phyloP scores from a whole-genome alignment of 768 basidiomycete species.

The Naganishia vaughanmartiniae region DNA sequence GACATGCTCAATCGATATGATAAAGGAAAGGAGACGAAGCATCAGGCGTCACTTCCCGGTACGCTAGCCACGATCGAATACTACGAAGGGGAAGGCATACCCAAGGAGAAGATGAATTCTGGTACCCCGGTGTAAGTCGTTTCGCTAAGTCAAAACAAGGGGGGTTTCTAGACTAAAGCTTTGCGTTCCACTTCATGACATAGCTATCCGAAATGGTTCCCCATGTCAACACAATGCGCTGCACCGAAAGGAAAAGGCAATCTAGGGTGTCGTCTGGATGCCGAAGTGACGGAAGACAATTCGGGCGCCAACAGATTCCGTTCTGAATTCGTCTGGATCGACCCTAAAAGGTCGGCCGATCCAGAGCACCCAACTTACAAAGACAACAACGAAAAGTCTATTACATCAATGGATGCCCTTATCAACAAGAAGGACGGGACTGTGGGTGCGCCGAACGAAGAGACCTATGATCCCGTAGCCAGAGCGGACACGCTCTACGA shows the following conservation, averaged over 20 bases:
- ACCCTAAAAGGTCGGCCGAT: too few species aligned
- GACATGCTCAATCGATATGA: constrained; percentile 1
- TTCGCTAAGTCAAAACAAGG: not conserved
- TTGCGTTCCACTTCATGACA: not conserved
- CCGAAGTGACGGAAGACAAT: not conserved
- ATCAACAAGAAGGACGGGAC: not conserved
- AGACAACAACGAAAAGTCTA: too few species aligned
- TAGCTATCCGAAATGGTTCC: constrained; percentile 4
- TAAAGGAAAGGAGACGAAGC: not conserved
- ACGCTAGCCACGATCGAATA: not conserved
- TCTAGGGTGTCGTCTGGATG: not conserved
- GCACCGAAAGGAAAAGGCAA: too few species aligned
- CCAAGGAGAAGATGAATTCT: not conserved
- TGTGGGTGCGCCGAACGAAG: not conserved
- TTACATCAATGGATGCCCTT: not conserved
- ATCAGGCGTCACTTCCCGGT: not conserved
- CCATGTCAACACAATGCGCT: not conserved
- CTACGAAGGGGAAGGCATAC: not conserved
- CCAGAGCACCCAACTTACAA: too few species aligned
- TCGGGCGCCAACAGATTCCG: not conserved
- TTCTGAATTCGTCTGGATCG: not conserved
- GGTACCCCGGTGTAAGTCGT: not conserved
- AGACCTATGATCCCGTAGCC: not conserved
- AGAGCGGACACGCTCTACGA: not conserved
- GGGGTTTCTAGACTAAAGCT: too few species aligned